These are phyloP conservation scores for Phytophthora europaea DNA, from an alignment of 352 stramenopile species.

Conservation along the genomic window DNA sequence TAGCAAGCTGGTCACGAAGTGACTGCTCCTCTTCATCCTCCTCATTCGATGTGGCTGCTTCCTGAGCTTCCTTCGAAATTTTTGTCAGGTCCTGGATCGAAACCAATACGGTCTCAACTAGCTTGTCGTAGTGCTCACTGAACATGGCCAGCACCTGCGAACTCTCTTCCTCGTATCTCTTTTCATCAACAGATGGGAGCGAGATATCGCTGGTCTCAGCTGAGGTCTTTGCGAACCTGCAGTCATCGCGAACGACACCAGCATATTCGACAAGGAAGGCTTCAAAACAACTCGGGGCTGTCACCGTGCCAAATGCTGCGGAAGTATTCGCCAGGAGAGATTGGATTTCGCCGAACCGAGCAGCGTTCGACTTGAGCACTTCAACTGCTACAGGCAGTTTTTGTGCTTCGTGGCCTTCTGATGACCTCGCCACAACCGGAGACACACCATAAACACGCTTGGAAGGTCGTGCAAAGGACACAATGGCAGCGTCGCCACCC, in stretches of 20 bases:
- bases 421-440: constrained; percentile 39
- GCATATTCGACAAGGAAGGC: constrained; percentile 39
- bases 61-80: constrained; percentile 38
- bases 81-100: constrained; percentile 87
- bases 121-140: constrained; percentile 65
- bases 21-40: constrained; percentile 33
- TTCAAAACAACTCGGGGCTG: constrained; percentile 46
- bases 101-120: constrained; percentile 82
- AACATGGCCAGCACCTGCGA: constrained; percentile 51
- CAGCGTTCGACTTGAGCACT: constrained; percentile 45
- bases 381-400: constrained; percentile 40
- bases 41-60: not conserved
- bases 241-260: constrained; percentile 39
- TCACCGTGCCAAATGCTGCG: constrained; percentile 38
- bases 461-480: constrained; percentile 64
- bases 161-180: constrained; percentile 29
- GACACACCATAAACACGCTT: constrained; percentile 79
- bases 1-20: constrained; percentile 63
- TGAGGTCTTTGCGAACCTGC: constrained; percentile 53
- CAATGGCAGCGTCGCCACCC: constrained; percentile 52
- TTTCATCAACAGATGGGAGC: not conserved
- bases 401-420: constrained; percentile 2
- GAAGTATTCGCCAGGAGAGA: constrained; percentile 36
- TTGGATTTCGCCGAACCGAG: constrained; percentile 48
- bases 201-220: constrained; percentile 1